Base-by-base conservation (phyloP, 2,329 filamentous ascomycete genomes). In the Coccinonectria pachysandricola region DNA sequence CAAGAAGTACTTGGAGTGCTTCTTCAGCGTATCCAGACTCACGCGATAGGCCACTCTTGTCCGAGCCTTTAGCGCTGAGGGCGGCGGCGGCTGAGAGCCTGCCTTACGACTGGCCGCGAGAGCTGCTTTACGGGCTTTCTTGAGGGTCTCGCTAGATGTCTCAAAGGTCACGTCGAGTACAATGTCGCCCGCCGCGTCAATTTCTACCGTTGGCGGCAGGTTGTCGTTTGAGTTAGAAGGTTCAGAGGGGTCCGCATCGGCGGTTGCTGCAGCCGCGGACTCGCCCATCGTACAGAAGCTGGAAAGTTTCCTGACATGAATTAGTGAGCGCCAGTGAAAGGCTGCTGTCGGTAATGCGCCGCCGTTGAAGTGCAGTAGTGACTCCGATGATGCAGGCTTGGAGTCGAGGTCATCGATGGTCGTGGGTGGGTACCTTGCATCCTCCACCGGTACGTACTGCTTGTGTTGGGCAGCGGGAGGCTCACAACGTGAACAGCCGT, bases 1-100 rank as follows among this genome's bases (percentile, higher is more conserved):
- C 29, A 64, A 64, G 48, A 86, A 86, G 51, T 84, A 86, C 30
- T 68, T 69, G 5, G 79, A 85, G 34, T 71, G 63, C 35, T 60
- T 60, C 50, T 64, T 70, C 17, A 86, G 59, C 1, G 56, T 56
- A 8, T 57, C 57, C 2, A 75, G 56, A 26, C 66, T 63, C 21
- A 81, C 77, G 14, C 79, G 66, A 44, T 77, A 85, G 8, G 62
- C 57, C 17, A 62, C 47, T 12, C 55, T 53, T 15, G 60, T 42
- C 24, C 39, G 53, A 23, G 58, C 46, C 36, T 57, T 60, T 12
- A 54, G 39, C 5, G 44, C 35, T 6, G 54, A 50, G 23, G 42
- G 46, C 14, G 46, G 39, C 12, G 38, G 30, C 14, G 41, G 39
- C 16, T 44, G 36, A 12, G 35, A 29, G 12, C 43, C 40, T 10